Evolutionary conservation across 2,329 filamentous ascomycete species (phyloP), one percentile per base, ranked within the genome.

Genomic region (Claviceps quebecensis): DNA sequence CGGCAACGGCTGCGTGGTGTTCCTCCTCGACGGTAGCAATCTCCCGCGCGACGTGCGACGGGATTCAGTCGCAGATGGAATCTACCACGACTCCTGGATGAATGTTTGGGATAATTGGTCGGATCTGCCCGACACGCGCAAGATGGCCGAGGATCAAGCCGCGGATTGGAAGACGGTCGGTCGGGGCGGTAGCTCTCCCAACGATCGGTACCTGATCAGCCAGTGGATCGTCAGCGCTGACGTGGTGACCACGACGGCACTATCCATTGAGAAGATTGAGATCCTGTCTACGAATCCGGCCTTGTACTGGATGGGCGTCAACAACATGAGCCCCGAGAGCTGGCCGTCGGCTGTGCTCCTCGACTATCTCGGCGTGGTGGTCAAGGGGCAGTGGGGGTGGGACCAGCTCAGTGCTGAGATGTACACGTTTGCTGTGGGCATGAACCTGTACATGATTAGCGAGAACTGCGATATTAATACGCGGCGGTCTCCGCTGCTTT

Each of bases 291-390:
- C 62, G 16, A 67, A 67, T 51, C 65, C 64, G 4, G 54, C 64
- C 4, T 54, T 67, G n/a, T 68, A 67, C 56, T 65, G 59, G 59
- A 60, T 61, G 50, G 63, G 64, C 13, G 47, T 60, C 19, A 60
- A 61, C 49, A 54, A 55, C 47, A 64, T 64, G 56, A 57, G 51
- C 22, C 62, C 62, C 3, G 51, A 58, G 37, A 43, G 39, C 36
- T 66, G 60, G 56, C 64, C 63, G 1, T 65, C 61, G 23, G 64
- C 65, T n/a, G 19, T 64, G 2, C 39, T 66, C 43, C 53, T 63
- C 11, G 62, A 66, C 51, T 66, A 65, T 52, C 57, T 65, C 4
- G 63, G 65, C 17, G 55, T 64, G 0, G 59, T 62, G 17, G 57
- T 61, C n/a, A 53, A 48, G 2, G 56, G 59, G 22, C 58, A 59